A percentile compares a stretch with the other conserved stretches of the same genome.
phyloP scores from a whole-genome alignment of 257 asterid species.

The Nicotiana otophora region DNA sequence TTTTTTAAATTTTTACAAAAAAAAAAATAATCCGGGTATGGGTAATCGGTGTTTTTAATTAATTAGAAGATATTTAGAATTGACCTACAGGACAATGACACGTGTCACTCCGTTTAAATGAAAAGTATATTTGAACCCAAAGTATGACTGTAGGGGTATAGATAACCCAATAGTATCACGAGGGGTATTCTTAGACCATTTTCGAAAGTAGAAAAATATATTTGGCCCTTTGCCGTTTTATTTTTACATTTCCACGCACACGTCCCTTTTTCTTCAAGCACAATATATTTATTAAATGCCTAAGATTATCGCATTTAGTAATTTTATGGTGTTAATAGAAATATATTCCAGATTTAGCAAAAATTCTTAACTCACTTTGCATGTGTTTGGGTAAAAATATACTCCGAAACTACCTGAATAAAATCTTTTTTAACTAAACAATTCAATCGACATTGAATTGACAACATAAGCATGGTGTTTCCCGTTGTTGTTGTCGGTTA shows the following conservation, averaged over 20 bases:
- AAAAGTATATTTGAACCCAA: too few relatives aligned
- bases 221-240: too few relatives aligned
- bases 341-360: background rate
- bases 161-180: too few relatives aligned
- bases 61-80: too few relatives aligned
- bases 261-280: background rate
- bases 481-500: constrained; percentile 1
- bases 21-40: too few relatives aligned
- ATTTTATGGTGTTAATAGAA: background rate
- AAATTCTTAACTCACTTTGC: background rate
- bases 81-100: too few relatives aligned
- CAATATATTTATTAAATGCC: background rate
- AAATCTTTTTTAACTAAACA: background rate
- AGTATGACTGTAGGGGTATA: too few relatives aligned
- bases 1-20: too few relatives aligned
- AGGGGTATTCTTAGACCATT: too few relatives aligned
- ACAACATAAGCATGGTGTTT: background rate
- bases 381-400: background rate
- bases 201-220: too few relatives aligned
- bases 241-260: background rate
- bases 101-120: too few relatives aligned
- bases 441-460: background rate
- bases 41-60: too few relatives aligned
- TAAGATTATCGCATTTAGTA: background rate
- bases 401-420: background rate